Evolutionary conservation across 2,329 filamentous ascomycete genomes (phyloP).

Genomic region (Fusarium sp.): DNA sequence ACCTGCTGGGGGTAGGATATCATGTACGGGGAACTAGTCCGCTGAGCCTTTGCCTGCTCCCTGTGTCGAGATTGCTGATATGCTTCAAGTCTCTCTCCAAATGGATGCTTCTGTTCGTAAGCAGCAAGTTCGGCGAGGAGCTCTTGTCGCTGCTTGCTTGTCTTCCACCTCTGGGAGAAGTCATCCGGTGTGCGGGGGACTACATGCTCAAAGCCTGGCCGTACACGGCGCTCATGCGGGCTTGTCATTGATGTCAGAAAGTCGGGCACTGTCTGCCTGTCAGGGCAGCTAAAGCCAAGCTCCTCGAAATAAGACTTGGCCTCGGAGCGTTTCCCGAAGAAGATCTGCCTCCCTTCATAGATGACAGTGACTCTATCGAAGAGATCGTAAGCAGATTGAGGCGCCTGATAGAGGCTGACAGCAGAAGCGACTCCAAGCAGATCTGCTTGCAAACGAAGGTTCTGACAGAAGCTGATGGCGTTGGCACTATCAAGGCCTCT

Average conservation of each 20-base stretch:
- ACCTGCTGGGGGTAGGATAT: constrained; percentile 58
- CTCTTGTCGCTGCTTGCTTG: constrained; percentile 38
- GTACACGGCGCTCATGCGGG: constrained; percentile 48
- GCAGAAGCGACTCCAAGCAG: constrained; percentile 40
- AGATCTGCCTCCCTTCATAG: constrained; percentile 74
- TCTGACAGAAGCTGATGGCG: constrained; percentile 43
- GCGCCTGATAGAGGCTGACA: constrained; percentile 67
- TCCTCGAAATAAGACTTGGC: constrained; percentile 70
- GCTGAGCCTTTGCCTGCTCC: constrained; percentile 48
- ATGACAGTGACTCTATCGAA: constrained; percentile 75
- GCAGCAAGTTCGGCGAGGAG: constrained; percentile 45
- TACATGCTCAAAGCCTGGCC: constrained; percentile 44
- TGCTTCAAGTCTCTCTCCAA: constrained; percentile 24
- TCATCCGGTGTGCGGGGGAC: constrained; percentile 51
- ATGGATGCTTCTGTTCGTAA: constrained; percentile 42
- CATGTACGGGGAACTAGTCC: constrained; percentile 57
- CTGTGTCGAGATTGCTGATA: constrained; percentile 37
- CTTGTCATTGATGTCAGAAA: constrained; percentile 56
- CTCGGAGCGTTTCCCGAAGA: constrained; percentile 65
- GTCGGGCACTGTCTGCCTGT: constrained; percentile 41
- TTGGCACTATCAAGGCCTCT: constrained; percentile 45
- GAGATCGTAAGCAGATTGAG: constrained; percentile 65
- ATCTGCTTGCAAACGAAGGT: constrained; percentile 42
- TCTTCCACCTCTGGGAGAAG: constrained; percentile 49
- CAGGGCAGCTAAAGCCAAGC: constrained; percentile 41